phyloP scores from a whole-genome alignment of 2,329 filamentous ascomycete species.

The Fonsecaea pedrosoi region DNA sequence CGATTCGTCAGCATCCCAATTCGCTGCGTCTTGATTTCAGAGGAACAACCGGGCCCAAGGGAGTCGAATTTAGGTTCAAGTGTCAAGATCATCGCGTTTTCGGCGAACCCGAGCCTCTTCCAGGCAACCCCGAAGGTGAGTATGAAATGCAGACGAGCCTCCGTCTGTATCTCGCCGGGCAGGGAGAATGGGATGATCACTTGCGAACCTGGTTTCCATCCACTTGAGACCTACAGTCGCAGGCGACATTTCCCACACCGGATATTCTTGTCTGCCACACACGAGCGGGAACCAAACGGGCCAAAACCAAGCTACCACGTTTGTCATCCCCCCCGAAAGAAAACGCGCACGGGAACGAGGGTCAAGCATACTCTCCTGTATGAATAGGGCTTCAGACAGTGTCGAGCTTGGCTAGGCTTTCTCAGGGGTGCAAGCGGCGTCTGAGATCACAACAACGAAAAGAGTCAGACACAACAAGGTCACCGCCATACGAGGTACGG shows the following conservation, averaged over 20 bases:
- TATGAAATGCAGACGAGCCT: background rate
- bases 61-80: background rate
- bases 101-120: background rate
- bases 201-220: background rate
- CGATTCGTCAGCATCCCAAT: constrained; percentile 8
- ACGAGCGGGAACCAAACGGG: background rate
- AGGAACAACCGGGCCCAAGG: background rate
- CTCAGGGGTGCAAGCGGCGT: background rate
- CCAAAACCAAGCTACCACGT: background rate
- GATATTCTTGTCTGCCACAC: background rate
- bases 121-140: background rate
- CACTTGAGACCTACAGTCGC: background rate
- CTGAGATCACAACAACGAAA: background rate
- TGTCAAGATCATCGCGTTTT: background rate
- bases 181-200: constrained; percentile 1
- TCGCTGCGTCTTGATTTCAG: background rate
- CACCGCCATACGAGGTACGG: background rate
- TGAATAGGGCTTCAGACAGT: background rate
- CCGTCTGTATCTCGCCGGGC: background rate
- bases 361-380: background rate
- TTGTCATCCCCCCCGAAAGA: background rate
- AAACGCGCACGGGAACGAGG: background rate
- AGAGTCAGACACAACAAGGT: background rate
- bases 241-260: background rate
- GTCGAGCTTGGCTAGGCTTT: background rate